These are phyloP conservation scores for Russula virescens DNA, from an alignment of 768 basidiomycete species.

Conservation along the genomic window DNA sequence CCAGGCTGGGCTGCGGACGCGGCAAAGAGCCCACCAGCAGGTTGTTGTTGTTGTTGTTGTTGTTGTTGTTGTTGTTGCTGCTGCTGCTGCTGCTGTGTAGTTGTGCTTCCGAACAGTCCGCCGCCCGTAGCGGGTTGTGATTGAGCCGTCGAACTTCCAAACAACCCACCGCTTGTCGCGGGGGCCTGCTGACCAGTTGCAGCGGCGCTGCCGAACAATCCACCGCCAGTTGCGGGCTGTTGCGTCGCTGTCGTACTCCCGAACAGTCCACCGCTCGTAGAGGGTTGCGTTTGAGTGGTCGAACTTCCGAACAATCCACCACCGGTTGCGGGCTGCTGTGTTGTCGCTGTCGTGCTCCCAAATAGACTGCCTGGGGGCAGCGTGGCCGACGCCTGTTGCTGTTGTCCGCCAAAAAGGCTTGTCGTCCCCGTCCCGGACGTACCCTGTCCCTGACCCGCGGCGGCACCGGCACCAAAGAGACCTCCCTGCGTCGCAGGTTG, in stretches of 20 bases:
- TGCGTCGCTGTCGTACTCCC: conserved; percentile 2
- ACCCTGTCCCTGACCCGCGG: conserved; percentile 23
- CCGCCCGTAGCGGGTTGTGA: conserved; percentile 15
- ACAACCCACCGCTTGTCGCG: conserved; percentile 25
- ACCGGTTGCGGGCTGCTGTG: no score
- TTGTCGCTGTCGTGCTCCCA: no score
- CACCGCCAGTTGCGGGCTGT: conserved; percentile 20
- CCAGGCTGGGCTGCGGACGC: conserved; percentile 3
- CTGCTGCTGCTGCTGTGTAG: conserved; percentile 8
- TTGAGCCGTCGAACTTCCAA: conserved; percentile 28
- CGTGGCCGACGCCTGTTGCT: conserved; percentile 18
- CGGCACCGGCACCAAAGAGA: conserved; percentile 18
- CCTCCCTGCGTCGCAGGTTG: conserved; percentile 23
- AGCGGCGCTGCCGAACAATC: conserved; percentile 27
- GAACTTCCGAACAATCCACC: conserved; percentile 20
- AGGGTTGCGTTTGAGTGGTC: no score
- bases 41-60: no score
- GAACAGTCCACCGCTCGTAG: conserved; percentile 25
- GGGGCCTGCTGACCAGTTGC: conserved; percentile 10
- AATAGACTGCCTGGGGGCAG: no score
- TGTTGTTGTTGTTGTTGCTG: no score
- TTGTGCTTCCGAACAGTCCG: conserved; percentile 26
- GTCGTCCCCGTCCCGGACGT: conserved; percentile 20
- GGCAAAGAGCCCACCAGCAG: conserved; percentile 14
- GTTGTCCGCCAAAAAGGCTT: conserved; percentile 16